Base-by-base conservation (phyloP, 2,329 filamentous ascomycete species). In the Microthyrium microscopicum region DNA sequence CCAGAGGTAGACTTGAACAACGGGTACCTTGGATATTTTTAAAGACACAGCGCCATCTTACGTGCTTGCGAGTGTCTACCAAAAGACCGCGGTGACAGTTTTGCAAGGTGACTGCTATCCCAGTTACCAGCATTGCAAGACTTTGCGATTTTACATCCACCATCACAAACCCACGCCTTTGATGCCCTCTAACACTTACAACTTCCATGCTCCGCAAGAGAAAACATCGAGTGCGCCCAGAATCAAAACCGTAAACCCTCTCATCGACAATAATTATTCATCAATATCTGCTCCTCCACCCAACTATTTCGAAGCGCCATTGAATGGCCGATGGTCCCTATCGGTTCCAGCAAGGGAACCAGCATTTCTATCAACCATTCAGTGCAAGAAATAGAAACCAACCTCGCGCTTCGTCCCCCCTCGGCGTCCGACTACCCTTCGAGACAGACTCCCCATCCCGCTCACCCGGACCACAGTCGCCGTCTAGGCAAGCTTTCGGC, bases 241-340 rank as follows among this genome's bases (percentile, higher is more conserved):
- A 9, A 9, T 13, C 22, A 9, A 25, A 9, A 9, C 9, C 22
- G 9, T 25, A 25, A 13, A 25, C 22, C 9, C 13, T 25, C 9
- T 25, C 22, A 9, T 13, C 13, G 9, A 25, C 9, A 25, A 9
- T 25, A 9, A n/a, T n/a, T n/a, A n/a, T n/a, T n/a, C n/a, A n/a
- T n/a, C n/a, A n/a, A n/a, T n/a, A n/a, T n/a, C n/a, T n/a, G n/a
- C n/a, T n/a, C 22, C 9, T 13, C 22, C 9, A 25, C 22, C 22
- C 9, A 8, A 25, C 22, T 8, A 8, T 8, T 29, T 8, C 16
- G 29, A 6, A 11, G 9, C 22, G 44, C 42, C 55, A 53, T 66
- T 73, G 70, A 64, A 73, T 76, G 70, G 72, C 73, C 61, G 70
- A 77, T 72, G 70, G 66, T 68, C 59, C 57, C 46, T 69, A 68